phyloP scores from a whole-genome alignment of 345 rosid species.

The Luvunga scandens region DNA sequence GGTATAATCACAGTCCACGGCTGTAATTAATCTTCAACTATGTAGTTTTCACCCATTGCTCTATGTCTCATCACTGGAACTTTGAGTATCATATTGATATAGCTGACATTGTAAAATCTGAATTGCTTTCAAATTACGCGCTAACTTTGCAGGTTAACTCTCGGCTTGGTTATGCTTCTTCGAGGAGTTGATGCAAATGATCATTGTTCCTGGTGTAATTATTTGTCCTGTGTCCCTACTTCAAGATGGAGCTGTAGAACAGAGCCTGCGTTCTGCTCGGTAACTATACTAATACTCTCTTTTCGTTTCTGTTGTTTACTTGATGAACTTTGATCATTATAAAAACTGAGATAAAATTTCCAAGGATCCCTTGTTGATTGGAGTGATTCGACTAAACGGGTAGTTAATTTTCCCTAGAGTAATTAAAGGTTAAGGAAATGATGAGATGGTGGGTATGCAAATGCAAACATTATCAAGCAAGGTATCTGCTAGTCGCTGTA shows the following conservation, averaged over 20 bases:
- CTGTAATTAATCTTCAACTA: neutral
- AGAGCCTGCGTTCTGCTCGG: conserved; percentile 65
- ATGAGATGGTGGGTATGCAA: neutral
- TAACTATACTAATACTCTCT: conserved; percentile 24
- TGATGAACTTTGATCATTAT: neutral
- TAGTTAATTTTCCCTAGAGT: neutral
- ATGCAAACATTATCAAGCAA: neutral
- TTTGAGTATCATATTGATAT: neutral
- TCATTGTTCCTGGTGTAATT: conserved; percentile 97
- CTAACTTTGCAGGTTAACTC: conserved; percentile 46
- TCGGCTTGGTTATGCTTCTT: conserved; percentile 59
- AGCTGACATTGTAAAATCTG: neutral
- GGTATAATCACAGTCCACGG: neutral
- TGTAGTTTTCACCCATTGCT: neutral
- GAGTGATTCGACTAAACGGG: neutral
- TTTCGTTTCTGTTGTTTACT: neutral
- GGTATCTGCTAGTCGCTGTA: neutral
- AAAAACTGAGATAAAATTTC: neutral
- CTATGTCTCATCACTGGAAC: neutral
- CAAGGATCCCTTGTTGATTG: neutral
- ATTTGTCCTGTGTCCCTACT: conserved; percentile 88
- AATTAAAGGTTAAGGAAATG: neutral
- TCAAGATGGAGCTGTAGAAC: conserved; percentile 82
- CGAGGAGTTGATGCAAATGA: conserved; percentile 85
- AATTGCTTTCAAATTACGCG: neutral